Evolutionary conservation across 2,329 filamentous ascomycete species (phyloP).

Genomic region (Fusarium torulosum): DNA sequence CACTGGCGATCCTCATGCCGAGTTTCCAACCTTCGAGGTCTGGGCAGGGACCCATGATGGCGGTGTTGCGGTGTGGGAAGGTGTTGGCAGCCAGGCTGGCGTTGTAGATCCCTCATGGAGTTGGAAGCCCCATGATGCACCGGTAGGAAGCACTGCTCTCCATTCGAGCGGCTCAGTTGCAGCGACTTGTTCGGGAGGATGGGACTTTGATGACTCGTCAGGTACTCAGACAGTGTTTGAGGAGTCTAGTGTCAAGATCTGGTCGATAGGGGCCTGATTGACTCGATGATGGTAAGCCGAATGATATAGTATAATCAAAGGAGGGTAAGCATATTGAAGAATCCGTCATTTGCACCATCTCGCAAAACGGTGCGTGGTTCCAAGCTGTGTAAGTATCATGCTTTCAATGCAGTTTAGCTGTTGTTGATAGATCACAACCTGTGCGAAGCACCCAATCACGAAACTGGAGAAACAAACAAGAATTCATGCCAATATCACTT

Average conservation of each 20-base stretch:
- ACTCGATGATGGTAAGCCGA: not conserved
- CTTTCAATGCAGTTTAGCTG: not conserved
- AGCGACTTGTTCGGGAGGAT: conserved; percentile 69
- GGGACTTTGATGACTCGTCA: conserved; percentile 51
- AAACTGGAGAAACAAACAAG: not conserved
- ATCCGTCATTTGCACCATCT: not conserved
- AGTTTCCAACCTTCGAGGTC: conserved; percentile 65
- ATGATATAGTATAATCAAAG: not conserved
- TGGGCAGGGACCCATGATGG: conserved; percentile 71
- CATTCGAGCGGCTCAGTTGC: conserved; percentile 68
- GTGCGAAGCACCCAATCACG: not conserved
- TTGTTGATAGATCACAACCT: no score
- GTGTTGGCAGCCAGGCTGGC: conserved; percentile 63
- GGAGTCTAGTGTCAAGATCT: conserved; percentile 46
- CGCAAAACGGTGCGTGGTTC: not conserved
- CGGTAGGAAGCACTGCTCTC: conserved; percentile 63
- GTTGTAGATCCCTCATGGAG: conserved; percentile 60
- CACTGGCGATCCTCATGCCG: conserved; percentile 51
- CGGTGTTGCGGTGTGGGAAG: conserved; percentile 69
- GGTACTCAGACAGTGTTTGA: conserved; percentile 36
- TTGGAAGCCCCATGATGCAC: conserved; percentile 62
- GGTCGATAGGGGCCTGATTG: conserved; percentile 43
- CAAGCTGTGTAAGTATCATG: conserved; percentile 1
- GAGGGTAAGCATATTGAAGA: not conserved
- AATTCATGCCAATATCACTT: not conserved